These are phyloP conservation scores for Blastobotrys chiropterorum DNA, from an alignment of 805 yeast genomes.

Conservation along the genomic window DNA sequence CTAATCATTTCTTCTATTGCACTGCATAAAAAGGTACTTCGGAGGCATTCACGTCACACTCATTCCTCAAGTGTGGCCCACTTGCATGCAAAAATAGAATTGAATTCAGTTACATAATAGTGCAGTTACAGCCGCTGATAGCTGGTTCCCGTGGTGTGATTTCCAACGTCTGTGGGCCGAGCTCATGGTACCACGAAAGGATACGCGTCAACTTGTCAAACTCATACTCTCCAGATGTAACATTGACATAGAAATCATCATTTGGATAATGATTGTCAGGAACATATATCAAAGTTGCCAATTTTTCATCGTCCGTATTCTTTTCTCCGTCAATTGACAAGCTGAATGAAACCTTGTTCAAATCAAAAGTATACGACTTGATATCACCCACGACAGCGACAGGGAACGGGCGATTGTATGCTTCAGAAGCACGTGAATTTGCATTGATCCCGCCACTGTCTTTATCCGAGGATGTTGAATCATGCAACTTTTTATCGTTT, in stretches of 20 bases:
- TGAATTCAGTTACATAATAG: neutral
- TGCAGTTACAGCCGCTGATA: neutral
- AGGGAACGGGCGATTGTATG: slow-evolving; percentile 75
- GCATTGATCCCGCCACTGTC: neutral
- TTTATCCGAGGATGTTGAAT: neutral
- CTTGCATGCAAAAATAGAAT: too few species aligned
- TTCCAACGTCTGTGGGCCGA: slow-evolving; percentile 10
- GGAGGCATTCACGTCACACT: too few species aligned
- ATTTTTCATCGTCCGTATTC: slow-evolving; percentile 9
- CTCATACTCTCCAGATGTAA: slow-evolving; percentile 52
- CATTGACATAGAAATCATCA: slow-evolving; percentile 42
- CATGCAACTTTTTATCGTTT: slow-evolving; percentile 10
- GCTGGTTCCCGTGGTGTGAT: slow-evolving; percentile 1
- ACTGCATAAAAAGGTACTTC: too few species aligned
- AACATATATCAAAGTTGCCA: slow-evolving; percentile 57
- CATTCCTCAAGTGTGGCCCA: too few species aligned
- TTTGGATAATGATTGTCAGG: slow-evolving; percentile 68
- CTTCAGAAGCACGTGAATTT: slow-evolving; percentile 45
- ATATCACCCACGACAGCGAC: slow-evolving; percentile 57
- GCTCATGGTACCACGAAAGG: slow-evolving; percentile 63
- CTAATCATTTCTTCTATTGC: too few species aligned
- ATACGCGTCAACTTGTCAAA: slow-evolving; percentile 47
- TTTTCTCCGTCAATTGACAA: slow-evolving; percentile 38
- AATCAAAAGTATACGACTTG: slow-evolving; percentile 50
- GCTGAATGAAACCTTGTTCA: slow-evolving; percentile 41